Conservation (phyloP, 441 rosid genomes). For the Mallotus japonicus region DNA sequence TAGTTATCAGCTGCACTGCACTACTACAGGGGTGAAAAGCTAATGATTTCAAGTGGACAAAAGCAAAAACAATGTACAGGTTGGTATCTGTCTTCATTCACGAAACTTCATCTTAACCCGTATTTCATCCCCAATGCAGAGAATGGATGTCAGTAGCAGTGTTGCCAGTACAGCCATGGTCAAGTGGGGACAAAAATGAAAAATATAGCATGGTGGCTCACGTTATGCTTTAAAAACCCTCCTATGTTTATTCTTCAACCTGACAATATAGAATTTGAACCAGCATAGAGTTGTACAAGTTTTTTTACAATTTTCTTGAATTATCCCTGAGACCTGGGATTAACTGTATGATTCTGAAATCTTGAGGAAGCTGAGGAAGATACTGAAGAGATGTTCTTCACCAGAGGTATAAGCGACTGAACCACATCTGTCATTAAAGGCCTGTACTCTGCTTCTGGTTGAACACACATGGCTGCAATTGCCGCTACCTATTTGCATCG, state of each 20-base stretch:
- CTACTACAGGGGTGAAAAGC: not conserved
- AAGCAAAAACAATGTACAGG: too few relatives aligned
- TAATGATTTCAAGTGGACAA: not conserved
- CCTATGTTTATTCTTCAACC: not conserved
- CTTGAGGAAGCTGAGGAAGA: constrained; percentile 42
- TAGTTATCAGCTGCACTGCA: not conserved
- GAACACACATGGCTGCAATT: constrained; percentile 88
- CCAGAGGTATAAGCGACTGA: constrained; percentile 80
- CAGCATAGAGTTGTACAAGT: not conserved
- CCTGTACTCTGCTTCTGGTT: constrained; percentile 83
- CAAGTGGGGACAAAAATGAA: not conserved
- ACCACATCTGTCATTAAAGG: constrained; percentile 92
- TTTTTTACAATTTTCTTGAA: constrained; percentile 7
- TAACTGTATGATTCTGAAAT: constrained; percentile 31
- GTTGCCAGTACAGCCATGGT: not conserved
- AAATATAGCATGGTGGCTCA: not conserved
- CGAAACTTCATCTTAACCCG: not conserved
- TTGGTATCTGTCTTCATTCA: not conserved
- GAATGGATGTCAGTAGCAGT: not conserved
- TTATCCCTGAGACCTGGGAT: constrained; percentile 28
- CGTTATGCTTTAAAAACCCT: not conserved
- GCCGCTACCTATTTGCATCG: constrained; percentile 59
- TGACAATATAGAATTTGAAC: not conserved
- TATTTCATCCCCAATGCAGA: not conserved
- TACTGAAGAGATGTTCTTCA: constrained; percentile 44